Evolutionary conservation across 163 green algal species (phyloP).

Genomic region (Scenedesmus sp.): DNA sequence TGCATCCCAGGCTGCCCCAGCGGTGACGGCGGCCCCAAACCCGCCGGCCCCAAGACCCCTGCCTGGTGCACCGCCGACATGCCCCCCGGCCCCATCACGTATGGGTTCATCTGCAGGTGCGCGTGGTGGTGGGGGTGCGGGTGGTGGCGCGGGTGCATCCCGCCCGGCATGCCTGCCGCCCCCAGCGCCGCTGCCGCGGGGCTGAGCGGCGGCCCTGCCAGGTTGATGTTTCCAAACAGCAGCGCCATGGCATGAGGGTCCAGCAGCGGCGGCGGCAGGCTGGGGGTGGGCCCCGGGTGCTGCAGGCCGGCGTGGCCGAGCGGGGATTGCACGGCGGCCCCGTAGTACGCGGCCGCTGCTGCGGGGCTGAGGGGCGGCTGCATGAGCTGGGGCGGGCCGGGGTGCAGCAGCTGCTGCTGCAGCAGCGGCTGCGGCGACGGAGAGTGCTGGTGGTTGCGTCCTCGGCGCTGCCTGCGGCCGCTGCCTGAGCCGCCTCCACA

Average conservation of each 20-base stretch:
- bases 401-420: constrained; percentile 26
- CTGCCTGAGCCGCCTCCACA: neutral
- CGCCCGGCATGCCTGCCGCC: neutral
- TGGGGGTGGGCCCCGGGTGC: neutral
- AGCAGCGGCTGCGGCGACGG: constrained; percentile 28
- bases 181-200: constrained; percentile 11
- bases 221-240: constrained; percentile 39
- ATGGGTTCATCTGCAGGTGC: neutral
- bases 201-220: neutral
- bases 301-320: neutral
- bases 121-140: neutral
- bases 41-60: neutral
- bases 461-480: neutral
- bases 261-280: neutral
- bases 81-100: neutral
- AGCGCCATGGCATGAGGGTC: constrained; percentile 34
- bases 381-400: neutral
- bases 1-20: constrained; percentile 5
- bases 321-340: neutral
- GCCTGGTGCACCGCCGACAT: neutral
- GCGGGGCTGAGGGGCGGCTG: neutral
- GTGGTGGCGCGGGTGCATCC: neutral
- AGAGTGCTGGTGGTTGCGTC: neutral
- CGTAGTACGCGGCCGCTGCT: constrained; percentile 33
- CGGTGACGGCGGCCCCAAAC: neutral